Base-by-base conservation (phyloP, 2,329 filamentous ascomycete genomes). In the Phialophora expanda region DNA sequence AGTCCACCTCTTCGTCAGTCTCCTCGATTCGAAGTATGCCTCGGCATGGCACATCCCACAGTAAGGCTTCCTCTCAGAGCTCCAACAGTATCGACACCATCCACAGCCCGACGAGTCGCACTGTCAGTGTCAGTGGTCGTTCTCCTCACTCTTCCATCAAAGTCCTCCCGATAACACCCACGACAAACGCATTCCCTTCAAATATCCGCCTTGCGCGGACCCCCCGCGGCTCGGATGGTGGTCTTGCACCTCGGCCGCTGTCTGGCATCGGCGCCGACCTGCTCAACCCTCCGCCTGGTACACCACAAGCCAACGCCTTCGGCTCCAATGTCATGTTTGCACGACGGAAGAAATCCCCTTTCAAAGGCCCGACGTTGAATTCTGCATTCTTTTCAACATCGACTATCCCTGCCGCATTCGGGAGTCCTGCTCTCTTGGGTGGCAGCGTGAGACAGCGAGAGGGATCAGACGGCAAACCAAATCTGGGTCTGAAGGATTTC, bases 1-100 rank as follows among this genome's bases (percentile, higher is more conserved):
- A 98, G 77, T 98, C 94, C 0, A 99, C 95, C 0, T 97, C 93
- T 0, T 97, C 93, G 0, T 98, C 93, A 0, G 89, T 99, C 17
- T 97, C 93, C 0, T 97, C 93, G 0, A 89, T 99, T 64, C 89
- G 95, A 65, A 96, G 91, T 53, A 92, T 98, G 75, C 93, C 94
- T 73, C 91, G 93, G 71, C 90, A 92, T 61, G 91, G 95, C 75
- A 53, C 58, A 20, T 89, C 90, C 1, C 94, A 97, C 76, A 97
- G 93, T 24, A 98, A 98, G 78, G 93, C 95, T 0, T 96, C 92
- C 0, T 97, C 93, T 0, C 95, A 93, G 0, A 97, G 93, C 51
- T 97, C 90, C 4, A 90, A 89, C 66, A 89, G 88, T 24, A 89
- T 90, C 0, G 88, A 90, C 3, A 89, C 89, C 0, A 87, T 87